A percentile compares a stretch with the other conserved stretches of the same genome.
Conservation (phyloP, 2,329 filamentous ascomycete species). For the Dactylonectria macrodidyma region DNA sequence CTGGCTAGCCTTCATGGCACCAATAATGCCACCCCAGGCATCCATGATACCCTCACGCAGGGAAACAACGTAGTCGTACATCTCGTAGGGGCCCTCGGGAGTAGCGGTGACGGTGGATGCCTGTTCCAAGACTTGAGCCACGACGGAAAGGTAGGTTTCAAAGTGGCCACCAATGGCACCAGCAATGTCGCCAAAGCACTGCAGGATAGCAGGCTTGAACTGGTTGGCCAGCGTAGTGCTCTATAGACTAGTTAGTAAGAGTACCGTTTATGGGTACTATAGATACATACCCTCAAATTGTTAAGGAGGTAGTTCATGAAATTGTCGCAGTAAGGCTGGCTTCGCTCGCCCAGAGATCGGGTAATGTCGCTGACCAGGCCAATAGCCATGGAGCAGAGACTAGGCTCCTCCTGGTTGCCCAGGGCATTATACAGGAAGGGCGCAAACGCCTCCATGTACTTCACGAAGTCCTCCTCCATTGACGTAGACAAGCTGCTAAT, state of each 20-base stretch:
- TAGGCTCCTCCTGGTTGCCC: conserved; percentile 94
- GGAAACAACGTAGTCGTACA: conserved; percentile 96
- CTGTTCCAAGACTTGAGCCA: conserved; percentile 94
- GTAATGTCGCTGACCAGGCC: conserved; percentile 97
- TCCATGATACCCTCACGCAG: conserved; percentile 98
- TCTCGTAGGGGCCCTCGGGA: conserved; percentile 89
- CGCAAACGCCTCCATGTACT: conserved; percentile 97
- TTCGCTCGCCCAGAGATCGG: conserved; percentile 88
- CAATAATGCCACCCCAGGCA: conserved; percentile 97
- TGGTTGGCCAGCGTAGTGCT: conserved; percentile 92
- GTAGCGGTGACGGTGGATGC: conserved; percentile 86
- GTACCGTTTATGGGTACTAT: neutral
- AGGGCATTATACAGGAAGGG: conserved; percentile 96
- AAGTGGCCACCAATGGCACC: conserved; percentile 94
- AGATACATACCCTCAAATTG: conserved; percentile 81
- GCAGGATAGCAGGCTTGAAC: conserved; percentile 97
- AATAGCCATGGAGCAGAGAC: conserved; percentile 96
- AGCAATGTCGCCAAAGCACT: conserved; percentile 98
- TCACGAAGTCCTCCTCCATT: conserved; percentile 91
- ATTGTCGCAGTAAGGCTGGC: conserved; percentile 94
- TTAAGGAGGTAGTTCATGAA: conserved; percentile 99
- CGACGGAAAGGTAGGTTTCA: conserved; percentile 92
- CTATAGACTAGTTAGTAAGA: conserved; percentile 57
- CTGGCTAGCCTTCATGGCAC: conserved; percentile 87
- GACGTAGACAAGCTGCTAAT: conserved; percentile 93